phyloP scores from a whole-genome alignment of 257 asterid genomes.

The Solanum piurae region DNA sequence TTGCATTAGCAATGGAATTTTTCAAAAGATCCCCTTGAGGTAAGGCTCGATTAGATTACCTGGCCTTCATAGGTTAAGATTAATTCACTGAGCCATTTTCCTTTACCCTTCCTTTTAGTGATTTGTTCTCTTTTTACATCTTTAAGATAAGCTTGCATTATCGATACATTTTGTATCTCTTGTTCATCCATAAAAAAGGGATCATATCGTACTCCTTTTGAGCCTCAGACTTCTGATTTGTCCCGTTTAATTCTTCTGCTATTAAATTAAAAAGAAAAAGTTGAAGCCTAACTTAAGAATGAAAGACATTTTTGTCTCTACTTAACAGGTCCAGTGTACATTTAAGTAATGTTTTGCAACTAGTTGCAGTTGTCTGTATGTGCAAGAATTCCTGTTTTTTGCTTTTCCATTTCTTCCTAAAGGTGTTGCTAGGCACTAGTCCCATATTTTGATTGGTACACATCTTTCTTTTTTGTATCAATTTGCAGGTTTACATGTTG shows the following conservation, averaged over 20 bases:
- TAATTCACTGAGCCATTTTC: neutral
- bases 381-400: neutral
- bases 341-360: neutral
- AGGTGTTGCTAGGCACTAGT: neutral
- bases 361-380: neutral
- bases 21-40: neutral
- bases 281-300: neutral
- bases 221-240: neutral
- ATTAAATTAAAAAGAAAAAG: neutral
- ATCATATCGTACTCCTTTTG: neutral
- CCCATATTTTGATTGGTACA: neutral
- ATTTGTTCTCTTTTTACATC: neutral
- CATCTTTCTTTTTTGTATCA: neutral
- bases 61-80: fast-evolving
- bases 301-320: neutral
- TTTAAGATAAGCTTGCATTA: neutral
- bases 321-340: neutral
- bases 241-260: neutral
- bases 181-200: neutral
- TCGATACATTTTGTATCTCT: neutral
- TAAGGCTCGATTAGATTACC: neutral
- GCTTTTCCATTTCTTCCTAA: neutral
- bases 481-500: constrained; percentile 81
- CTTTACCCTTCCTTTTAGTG: neutral
- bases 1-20: neutral